Conservation (phyloP, 1,139 yeast species). For the Saccharomyces hybrid region DNA sequence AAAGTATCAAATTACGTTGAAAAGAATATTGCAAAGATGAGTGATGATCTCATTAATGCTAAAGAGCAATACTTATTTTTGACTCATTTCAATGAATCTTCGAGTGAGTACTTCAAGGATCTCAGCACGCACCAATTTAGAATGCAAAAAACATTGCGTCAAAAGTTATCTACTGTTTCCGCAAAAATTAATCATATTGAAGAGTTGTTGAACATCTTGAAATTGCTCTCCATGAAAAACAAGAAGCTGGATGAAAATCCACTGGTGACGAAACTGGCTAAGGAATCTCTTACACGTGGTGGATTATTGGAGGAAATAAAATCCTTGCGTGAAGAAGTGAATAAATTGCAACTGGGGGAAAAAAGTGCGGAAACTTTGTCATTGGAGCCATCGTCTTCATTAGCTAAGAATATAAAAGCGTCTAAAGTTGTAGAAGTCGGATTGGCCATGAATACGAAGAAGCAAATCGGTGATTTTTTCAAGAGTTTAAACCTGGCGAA, state of each 20-base stretch:
- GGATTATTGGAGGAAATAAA: constrained; percentile 17
- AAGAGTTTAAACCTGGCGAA: constrained; percentile 15
- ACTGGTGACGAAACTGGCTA: constrained; percentile 12
- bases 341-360: background rate
- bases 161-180: constrained; percentile 13
- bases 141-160: constrained; percentile 18
- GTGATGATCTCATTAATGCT: constrained; percentile 4
- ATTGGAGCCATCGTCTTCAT: background rate
- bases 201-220: constrained; percentile 16
- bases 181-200: constrained; percentile 11
- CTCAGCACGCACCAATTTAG: constrained; percentile 19
- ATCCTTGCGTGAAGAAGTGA: constrained; percentile 10
- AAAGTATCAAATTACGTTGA: constrained; percentile 2
- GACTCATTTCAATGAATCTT: constrained; percentile 7
- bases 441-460: constrained; percentile 21
- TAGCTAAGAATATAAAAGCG: background rate
- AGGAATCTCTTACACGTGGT: constrained; percentile 11
- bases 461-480: constrained; percentile 23
- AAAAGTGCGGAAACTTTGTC: constrained; percentile 9
- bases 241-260: constrained; percentile 13
- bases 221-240: constrained; percentile 14
- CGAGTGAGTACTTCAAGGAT: constrained; percentile 10
- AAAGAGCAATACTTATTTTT: constrained; percentile 13
- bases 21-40: constrained; percentile 2
- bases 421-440: constrained; percentile 23